Conservation (phyloP, 1,284 basidiomycete species). For the Ganoderma meredithae region DNA sequence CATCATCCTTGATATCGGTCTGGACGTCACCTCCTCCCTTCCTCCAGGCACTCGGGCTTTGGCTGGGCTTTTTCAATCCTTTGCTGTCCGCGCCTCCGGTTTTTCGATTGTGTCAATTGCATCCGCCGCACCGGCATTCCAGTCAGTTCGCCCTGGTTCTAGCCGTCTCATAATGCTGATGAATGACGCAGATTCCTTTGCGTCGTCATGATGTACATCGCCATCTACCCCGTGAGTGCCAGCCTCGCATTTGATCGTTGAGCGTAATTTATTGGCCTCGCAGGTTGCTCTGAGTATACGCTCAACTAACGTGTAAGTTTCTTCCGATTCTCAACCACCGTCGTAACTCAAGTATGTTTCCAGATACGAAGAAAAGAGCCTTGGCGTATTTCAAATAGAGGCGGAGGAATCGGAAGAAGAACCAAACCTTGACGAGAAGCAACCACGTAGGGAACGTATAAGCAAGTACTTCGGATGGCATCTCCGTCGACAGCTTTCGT, state of each 20-base stretch:
- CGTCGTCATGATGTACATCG: conserved; percentile 78
- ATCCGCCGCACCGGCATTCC: conserved; percentile 70
- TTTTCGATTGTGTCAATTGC: conserved; percentile 74
- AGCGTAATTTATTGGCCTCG: background rate
- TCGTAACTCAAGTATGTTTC: background rate
- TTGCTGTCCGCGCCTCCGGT: conserved; percentile 80
- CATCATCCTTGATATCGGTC: conserved; percentile 61
- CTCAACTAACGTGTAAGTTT: conserved; percentile 80
- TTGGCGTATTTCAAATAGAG: conserved; percentile 67
- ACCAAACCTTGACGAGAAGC: conserved; percentile 47
- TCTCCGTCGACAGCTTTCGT: conserved; percentile 71
- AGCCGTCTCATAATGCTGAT: background rate
- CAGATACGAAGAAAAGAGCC: conserved; percentile 72
- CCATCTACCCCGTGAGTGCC: conserved; percentile 57
- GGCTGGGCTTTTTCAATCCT: conserved; percentile 68
- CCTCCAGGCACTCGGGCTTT: conserved; percentile 60
- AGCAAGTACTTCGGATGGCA: conserved; percentile 68
- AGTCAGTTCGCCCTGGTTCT: conserved; percentile 46
- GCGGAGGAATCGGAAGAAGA: conserved; percentile 50
- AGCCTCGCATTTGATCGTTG: background rate
- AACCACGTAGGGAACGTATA: conserved; percentile 53
- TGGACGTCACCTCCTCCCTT: conserved; percentile 47
- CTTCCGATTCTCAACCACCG: background rate
- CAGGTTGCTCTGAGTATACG: conserved; percentile 72
- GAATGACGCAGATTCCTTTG: conserved; percentile 65